phyloP scores from a whole-genome alignment of 148 eudicot species.

The Heliamphora exappendiculata region DNA sequence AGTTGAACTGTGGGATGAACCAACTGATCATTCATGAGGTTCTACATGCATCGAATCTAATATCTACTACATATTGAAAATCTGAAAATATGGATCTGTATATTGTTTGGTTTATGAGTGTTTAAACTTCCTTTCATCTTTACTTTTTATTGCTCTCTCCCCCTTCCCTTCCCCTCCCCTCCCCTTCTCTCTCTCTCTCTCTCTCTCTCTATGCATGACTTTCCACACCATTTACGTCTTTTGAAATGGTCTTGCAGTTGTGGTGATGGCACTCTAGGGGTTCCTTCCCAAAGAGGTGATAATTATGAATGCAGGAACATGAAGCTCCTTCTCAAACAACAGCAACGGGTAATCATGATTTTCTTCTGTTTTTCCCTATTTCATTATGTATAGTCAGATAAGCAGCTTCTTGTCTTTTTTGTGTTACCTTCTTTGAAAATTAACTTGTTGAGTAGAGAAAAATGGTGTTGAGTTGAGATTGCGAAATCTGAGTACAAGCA shows the following conservation, averaged over 20 bases:
- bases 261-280: slow-evolving; percentile 94
- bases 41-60: no score
- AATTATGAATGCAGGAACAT: slow-evolving; percentile 96
- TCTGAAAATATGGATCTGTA: not conserved
- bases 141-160: no score
- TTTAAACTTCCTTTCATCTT: no score
- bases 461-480: not conserved
- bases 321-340: slow-evolving; percentile 98
- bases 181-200: not conserved
- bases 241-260: slow-evolving; percentile 52
- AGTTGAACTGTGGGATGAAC: no score
- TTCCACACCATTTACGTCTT: slow-evolving; percentile 2
- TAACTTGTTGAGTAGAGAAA: not conserved
- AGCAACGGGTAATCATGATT: slow-evolving; percentile 64
- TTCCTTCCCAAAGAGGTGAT: slow-evolving; percentile 93
- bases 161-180: not conserved
- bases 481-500: not conserved
- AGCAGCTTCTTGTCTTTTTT: not conserved
- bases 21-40: no score
- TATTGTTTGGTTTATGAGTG: not conserved
- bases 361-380: not conserved
- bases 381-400: not conserved
- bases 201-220: no score
- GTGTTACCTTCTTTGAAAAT: not conserved
- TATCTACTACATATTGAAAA: no score